Evolutionary conservation across 2,329 filamentous ascomycete species (phyloP), one percentile per base, ranked within the genome.

Genomic region (Paecilomyces niveus): DNA sequence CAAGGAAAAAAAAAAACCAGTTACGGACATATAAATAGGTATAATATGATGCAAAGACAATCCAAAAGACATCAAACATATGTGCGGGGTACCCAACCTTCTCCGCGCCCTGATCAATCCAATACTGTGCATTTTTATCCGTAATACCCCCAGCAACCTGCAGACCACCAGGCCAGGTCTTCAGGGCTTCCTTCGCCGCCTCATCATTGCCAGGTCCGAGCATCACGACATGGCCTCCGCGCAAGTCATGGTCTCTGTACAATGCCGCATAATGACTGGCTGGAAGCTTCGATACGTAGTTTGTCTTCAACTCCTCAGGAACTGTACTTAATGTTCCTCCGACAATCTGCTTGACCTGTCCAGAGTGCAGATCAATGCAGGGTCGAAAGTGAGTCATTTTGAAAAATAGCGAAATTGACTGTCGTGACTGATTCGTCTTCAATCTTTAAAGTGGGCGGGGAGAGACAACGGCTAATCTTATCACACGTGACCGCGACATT

Each of bases 271-370:
- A 99, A 78, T 96, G 83, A 3, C 84, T 83, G 2, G 94, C 86
- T 9, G 92, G 89, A 61, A 93, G 86, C 54, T 87, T 84, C 9
- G 94, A 97, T 61, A 96, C 88, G 78, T 91, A 92, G 76, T 99
- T 99, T 54, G 93, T 97, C 77, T 91, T 89, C 58, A 97, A 82
- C 58, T 84, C 81, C 6, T 81, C 73, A 1, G 84, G 83, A 8
- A 81, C 74, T 71, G 83, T 83, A 76, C 89, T 88, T 62, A 99
- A 83, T 1, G 94, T 97, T 60, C 94, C 93, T 66, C 94, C 94
- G 49, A 99, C 92, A 67, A 99, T 99, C 75, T 99, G 94, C 80
- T 99, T 99, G 60, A 99, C 94, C 72, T 93, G 88, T 13, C 94
- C 94, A n/a, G 92, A 88, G 75, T 99, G 94, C 56, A 99, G 84